A percentile compares a stretch with the other conserved stretches of the same genome.
These are phyloP conservation scores for Epichloe baconii DNA, from an alignment of 2,329 filamentous ascomycete species.

Conservation along the genomic window DNA sequence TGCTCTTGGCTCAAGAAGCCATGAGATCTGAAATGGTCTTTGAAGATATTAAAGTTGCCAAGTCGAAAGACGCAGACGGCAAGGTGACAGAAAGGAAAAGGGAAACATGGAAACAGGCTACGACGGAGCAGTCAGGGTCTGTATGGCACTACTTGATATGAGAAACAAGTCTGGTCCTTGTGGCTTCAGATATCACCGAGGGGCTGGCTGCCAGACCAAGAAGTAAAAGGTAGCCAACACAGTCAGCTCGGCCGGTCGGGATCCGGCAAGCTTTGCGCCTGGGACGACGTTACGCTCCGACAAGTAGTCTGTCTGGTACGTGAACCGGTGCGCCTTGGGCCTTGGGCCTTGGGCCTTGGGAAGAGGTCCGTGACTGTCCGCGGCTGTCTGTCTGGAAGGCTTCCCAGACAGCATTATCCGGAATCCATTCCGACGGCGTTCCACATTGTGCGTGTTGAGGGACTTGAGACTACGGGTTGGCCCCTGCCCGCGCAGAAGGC, in stretches of 20 bases:
- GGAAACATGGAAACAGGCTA: background rate
- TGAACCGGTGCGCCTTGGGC: background rate
- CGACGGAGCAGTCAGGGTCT: background rate
- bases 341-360: background rate
- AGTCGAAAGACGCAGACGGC: background rate
- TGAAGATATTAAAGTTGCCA: background rate
- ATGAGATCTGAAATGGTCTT: background rate
- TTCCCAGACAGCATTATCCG: background rate
- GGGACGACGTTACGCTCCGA: background rate
- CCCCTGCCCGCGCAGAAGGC: background rate
- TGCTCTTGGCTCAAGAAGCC: background rate
- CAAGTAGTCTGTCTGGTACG: conserved; percentile 1
- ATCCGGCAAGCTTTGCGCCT: background rate
- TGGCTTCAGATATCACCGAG: background rate
- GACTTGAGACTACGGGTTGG: background rate
- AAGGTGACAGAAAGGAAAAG: background rate
- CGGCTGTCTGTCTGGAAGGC: background rate
- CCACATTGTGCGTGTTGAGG: background rate
- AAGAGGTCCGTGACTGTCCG: conserved; percentile 3
- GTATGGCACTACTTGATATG: background rate
- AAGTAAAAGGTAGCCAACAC: background rate
- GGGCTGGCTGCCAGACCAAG: background rate
- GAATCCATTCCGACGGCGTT: background rate
- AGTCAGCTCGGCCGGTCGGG: background rate
- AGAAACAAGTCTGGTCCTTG: background rate